These are phyloP conservation scores for Hypoxylon trugodes DNA, from an alignment of 495 filamentous ascomycete species.

Conservation along the genomic window DNA sequence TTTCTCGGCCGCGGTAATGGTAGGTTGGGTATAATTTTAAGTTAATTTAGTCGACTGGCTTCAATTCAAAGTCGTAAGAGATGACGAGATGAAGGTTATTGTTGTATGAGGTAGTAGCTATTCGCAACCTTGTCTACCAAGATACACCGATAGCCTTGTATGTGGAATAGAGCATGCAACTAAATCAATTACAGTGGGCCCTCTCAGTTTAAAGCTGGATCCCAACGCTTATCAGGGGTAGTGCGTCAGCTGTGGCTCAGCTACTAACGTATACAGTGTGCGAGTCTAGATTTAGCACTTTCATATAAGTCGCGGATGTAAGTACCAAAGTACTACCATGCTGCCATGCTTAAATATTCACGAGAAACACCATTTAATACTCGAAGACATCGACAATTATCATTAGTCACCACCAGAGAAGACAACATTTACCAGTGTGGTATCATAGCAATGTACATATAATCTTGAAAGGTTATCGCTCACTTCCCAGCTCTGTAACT, in stretches of 20 bases:
- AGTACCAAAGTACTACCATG: no score
- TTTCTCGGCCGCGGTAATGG: background rate
- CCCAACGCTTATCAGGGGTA: conserved; percentile 10
- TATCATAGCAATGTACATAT: background rate
- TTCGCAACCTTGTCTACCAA: conserved; percentile 10
- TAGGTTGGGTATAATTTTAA: background rate
- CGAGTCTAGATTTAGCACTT: background rate
- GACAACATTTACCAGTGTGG: background rate
- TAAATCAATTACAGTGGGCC: conserved; percentile 12
- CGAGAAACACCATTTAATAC: background rate
- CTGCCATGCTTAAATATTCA: background rate
- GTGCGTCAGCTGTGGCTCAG: conserved; percentile 36
- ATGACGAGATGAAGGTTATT: background rate
- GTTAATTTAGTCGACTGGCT: background rate
- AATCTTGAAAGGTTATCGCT: background rate
- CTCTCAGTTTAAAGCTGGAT: conserved; percentile 11
- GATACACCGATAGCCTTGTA: background rate
- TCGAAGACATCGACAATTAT: background rate
- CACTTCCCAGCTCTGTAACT: background rate
- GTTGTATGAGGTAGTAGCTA: conserved; percentile 12
- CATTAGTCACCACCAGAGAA: background rate
- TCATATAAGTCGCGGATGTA: no score
- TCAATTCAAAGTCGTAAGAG: conserved; percentile 1
- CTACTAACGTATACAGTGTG: conserved; percentile 1
- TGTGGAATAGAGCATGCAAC: conserved; percentile 20